Conservation (phyloP, 2,329 filamentous ascomycete species). For the Colletotrichum graminicola region DNA sequence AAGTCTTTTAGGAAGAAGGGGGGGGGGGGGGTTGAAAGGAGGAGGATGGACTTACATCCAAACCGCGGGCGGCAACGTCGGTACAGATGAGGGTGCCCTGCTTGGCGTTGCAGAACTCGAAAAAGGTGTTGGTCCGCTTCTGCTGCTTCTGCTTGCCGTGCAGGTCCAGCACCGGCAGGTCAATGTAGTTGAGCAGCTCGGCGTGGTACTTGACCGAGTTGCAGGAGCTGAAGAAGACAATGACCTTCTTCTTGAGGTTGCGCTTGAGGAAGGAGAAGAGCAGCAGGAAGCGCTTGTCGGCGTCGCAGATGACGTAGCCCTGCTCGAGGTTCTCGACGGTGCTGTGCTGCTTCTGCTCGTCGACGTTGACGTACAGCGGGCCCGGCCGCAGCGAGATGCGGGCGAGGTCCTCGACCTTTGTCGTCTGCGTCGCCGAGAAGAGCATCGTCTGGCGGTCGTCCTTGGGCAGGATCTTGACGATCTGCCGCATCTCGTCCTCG, state of each 20-base stretch:
- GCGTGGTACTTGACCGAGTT: slow-evolving; percentile 96
- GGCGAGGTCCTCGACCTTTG: slow-evolving; percentile 96
- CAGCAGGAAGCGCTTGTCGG: slow-evolving; percentile 92
- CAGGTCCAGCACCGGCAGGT: slow-evolving; percentile 86
- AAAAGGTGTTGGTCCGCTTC: slow-evolving; percentile 98
- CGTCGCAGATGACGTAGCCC: slow-evolving; percentile 93
- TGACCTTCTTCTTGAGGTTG: slow-evolving; percentile 95
- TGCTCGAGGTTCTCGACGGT: slow-evolving; percentile 96
- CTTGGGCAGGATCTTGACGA: slow-evolving; percentile 92
- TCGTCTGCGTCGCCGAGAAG: slow-evolving; percentile 99
- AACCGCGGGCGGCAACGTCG: slow-evolving; percentile 92
- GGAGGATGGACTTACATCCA: slow-evolving; percentile 73
- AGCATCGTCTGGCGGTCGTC: slow-evolving; percentile 94
- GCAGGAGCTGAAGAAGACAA: slow-evolving; percentile 95
- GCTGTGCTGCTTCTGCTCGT: slow-evolving; percentile 87
- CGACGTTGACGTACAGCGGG: slow-evolving; percentile 97
- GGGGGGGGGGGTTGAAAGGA: not conserved
- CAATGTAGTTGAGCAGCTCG: slow-evolving; percentile 97
- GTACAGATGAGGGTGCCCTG: slow-evolving; percentile 94
- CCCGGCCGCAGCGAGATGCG: slow-evolving; percentile 92
- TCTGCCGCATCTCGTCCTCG: slow-evolving; percentile 97
- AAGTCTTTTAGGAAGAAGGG: too few species aligned
- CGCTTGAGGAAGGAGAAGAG: slow-evolving; percentile 95
- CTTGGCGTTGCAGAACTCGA: slow-evolving; percentile 85
- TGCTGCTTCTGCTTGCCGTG: slow-evolving; percentile 99